Percentiles rank a stretch among this genome's conserved stretches.
Conservation (phyloP, 352 stramenopile species). For the Pythium periplocum region DNA sequence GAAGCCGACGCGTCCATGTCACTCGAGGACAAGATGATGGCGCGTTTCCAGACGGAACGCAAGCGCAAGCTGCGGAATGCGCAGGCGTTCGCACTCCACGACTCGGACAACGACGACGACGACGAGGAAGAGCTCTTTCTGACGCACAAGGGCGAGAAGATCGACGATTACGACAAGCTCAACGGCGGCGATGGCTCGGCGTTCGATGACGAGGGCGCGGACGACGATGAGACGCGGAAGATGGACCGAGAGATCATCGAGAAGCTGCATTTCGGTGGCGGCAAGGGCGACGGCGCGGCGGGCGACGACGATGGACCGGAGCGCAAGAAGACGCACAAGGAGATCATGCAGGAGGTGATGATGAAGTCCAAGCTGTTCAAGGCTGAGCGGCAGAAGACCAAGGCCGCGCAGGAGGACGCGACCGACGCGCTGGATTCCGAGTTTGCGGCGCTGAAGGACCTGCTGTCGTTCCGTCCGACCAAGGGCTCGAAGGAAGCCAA, state of each 20-base stretch:
- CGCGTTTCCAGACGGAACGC: slow-evolving; percentile 84
- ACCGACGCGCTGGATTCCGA: slow-evolving; percentile 72
- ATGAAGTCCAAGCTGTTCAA: slow-evolving; percentile 90
- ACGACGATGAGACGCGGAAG: slow-evolving; percentile 58
- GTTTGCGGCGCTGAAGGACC: slow-evolving; percentile 50
- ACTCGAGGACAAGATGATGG: slow-evolving; percentile 92
- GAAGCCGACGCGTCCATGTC: slow-evolving; percentile 82
- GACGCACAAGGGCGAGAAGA: slow-evolving; percentile 68
- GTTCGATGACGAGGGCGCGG: slow-evolving; percentile 52
- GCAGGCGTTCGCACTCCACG: slow-evolving; percentile 64
- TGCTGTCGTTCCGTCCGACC: slow-evolving; percentile 81
- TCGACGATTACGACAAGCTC: slow-evolving; percentile 70
- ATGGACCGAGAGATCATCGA: slow-evolving; percentile 82
- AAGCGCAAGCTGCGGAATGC: slow-evolving; percentile 83
- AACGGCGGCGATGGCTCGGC: slow-evolving; percentile 33
- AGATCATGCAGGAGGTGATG: slow-evolving; percentile 91
- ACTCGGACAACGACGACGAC: slow-evolving; percentile 64
- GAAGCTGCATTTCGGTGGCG: slow-evolving; percentile 65
- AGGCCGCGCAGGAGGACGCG: slow-evolving; percentile 71
- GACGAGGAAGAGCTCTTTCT: slow-evolving; percentile 67
- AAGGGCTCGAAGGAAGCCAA: slow-evolving; percentile 61
- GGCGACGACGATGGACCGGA: slow-evolving; percentile 15
- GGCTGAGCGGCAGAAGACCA: slow-evolving; percentile 82
- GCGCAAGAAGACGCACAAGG: slow-evolving; percentile 79
- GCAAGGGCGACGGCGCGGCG: slow-evolving; percentile 10